These are phyloP conservation scores for Herpetomonas samuelpessoai DNA, from an alignment of 208 protist species.

Conservation along the genomic window DNA sequence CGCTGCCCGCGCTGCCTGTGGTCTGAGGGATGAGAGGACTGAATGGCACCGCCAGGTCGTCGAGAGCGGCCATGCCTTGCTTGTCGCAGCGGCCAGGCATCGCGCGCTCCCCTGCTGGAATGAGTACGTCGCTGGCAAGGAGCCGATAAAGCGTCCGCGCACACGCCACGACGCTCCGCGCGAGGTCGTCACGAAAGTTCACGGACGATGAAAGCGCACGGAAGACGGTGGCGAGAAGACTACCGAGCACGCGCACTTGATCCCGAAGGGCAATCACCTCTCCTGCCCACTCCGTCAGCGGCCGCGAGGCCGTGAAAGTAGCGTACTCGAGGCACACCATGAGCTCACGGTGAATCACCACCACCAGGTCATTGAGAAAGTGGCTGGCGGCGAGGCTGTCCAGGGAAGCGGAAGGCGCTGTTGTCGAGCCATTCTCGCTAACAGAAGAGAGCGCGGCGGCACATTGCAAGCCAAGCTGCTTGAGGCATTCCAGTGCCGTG, in stretches of 20 bases:
- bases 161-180: conserved; percentile 5
- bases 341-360: conserved; percentile 9
- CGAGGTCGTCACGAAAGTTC: conserved; percentile 21
- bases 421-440: neutral
- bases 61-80: neutral
- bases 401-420: no score
- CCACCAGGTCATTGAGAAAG: conserved; percentile 10
- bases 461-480: conserved; percentile 40
- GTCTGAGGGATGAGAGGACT: no score
- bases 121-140: conserved; percentile 1
- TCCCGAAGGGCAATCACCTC: conserved; percentile 17
- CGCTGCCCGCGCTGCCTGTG: neutral
- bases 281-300: no score
- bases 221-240: conserved; percentile 32
- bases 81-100: neutral
- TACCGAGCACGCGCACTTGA: conserved; percentile 35
- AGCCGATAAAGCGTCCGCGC: neutral
- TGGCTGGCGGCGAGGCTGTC: neutral
- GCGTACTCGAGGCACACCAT: conserved; percentile 1
- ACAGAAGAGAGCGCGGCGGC: conserved; percentile 14
- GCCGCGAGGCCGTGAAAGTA: neutral
- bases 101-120: conserved; percentile 18
- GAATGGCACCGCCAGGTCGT: neutral
- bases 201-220: conserved; percentile 21
- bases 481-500: conserved; percentile 33